Evolutionary conservation across 129 eudicot genomes (phyloP), one percentile per base, ranked within the genome.

Genomic region (Artemisia tridentata): DNA sequence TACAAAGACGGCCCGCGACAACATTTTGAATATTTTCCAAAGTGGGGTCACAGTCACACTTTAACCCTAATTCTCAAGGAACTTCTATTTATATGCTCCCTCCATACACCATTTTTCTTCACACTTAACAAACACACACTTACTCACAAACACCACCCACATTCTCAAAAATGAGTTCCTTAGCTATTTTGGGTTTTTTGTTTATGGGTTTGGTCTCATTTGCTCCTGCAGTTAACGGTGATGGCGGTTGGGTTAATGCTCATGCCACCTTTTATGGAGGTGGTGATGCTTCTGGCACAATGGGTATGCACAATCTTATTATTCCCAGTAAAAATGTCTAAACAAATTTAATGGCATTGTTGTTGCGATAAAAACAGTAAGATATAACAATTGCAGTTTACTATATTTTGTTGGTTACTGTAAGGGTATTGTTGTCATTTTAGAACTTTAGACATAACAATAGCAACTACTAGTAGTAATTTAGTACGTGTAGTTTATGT

Each of bases 221-320:
- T 62, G 53, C 70, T 11, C 67, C 86, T 3, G 16, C 79, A 55
- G 90, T 74, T 38, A 21, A 68, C 9, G 90, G 61, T 13, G 84
- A 82, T 58, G 83, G 73, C 11, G 86, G 81, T 19, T 85, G 89
- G 89, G 77, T 72, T 20, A 72, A 57, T 55, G 89, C 89, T 14
- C 89, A 85, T 50, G 89, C 89, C 68, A 85, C 89, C 68, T 85
- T 85, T 59, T 85, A 82, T 71, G 90, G 90, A 51, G 90, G 90
- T 11, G 90, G 90, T 54, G 90, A 85, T 71, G 90, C 90, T 25
- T 82, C 90, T 38, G 90, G 86, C 72, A 85, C 90, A 60, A 85
- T 85, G 90, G 90, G 90, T 85, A 76, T 20, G 70, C 2, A 5
- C 5, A 16, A 13, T 21, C 12, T 25, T 59, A 25, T 3, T 7